Percentiles rank a stretch among this genome's conserved stretches.
phyloP scores from a whole-genome alignment of 257 asterid genomes.

The Solanum phureja region DNA sequence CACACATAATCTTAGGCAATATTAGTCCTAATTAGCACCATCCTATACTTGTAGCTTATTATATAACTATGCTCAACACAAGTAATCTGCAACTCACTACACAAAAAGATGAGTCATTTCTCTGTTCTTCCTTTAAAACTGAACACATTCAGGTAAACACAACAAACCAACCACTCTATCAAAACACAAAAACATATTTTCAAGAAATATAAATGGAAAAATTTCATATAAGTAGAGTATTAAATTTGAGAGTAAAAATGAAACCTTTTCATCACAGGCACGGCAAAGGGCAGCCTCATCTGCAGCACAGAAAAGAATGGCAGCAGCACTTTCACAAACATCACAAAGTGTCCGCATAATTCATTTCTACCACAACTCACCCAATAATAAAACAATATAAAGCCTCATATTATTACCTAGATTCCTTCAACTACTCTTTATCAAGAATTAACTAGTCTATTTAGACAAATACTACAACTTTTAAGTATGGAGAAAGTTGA shows the following conservation, averaged over 20 bases:
- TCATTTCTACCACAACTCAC: background rate
- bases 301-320: constrained; percentile 87
- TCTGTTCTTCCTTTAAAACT: background rate
- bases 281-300: constrained; percentile 94
- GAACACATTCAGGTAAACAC: background rate
- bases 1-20: background rate
- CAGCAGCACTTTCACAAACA: constrained; percentile 91
- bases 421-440: background rate
- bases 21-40: background rate
- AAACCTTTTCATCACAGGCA: constrained; percentile 81
- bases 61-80: background rate
- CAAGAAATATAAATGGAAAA: background rate
- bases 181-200: background rate
- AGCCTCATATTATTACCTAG: background rate
- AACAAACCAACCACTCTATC: background rate
- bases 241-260: background rate
- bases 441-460: background rate
- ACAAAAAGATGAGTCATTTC: background rate
- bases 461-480: background rate
- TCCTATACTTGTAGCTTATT: background rate
- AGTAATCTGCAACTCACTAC: background rate
- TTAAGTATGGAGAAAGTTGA: background rate
- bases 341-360: constrained; percentile 88
- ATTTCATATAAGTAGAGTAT: background rate
- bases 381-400: background rate